phyloP scores from a whole-genome alignment of 2,329 filamentous ascomycete species.

The Sporothrix variecibatus region DNA sequence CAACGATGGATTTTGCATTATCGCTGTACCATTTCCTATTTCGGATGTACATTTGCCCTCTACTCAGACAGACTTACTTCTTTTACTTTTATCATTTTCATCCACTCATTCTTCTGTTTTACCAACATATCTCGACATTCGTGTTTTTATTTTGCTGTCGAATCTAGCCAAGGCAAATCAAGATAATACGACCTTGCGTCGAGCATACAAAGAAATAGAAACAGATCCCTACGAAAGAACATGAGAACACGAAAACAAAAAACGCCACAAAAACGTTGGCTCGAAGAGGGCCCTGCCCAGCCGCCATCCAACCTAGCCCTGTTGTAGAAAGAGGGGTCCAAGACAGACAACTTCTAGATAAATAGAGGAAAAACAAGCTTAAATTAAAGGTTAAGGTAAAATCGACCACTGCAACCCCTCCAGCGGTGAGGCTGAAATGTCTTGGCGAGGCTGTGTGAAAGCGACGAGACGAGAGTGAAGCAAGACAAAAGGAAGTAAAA shows the following conservation, averaged over 20 bases:
- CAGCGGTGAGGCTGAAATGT: slow-evolving; percentile 16
- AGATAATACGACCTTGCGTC: not conserved
- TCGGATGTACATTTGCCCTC: not conserved
- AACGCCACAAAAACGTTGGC: not conserved
- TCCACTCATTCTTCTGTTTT: no score
- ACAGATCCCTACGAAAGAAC: not conserved
- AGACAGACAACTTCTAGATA: not conserved
- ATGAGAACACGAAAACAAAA: not conserved
- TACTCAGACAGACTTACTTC: no score
- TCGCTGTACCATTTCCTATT: not conserved
- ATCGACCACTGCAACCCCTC: not conserved
- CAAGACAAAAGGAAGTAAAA: not conserved
- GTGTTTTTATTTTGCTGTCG: not conserved
- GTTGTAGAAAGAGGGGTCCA: slow-evolving; percentile 3
- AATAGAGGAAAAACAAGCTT: slow-evolving; percentile 4
- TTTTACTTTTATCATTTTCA: no score
- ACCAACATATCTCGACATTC: no score
- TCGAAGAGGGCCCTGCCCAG: not conserved
- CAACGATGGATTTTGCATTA: no score
- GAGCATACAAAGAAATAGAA: not conserved
- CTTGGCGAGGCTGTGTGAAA: slow-evolving; percentile 10
- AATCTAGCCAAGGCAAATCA: not conserved
- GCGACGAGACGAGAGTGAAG: not conserved
- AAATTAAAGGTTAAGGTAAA: not conserved
- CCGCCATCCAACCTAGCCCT: not conserved